Base-by-base conservation (phyloP, 306 rosid species). In the Trifolium fragiferum region DNA sequence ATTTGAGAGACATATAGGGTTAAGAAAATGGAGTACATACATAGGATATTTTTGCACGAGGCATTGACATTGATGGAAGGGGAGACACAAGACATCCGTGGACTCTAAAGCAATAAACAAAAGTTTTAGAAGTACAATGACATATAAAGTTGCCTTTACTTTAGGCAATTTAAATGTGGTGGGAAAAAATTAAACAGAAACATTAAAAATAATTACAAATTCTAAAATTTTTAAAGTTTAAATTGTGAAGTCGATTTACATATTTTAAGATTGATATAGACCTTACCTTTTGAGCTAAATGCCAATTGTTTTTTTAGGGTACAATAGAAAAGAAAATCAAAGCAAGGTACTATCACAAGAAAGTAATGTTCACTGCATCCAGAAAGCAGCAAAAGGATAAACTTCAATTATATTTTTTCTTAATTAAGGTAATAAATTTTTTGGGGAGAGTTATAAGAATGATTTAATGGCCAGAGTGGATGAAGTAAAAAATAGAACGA, bases 11-110 rank as follows among this genome's bases (percentile, higher is more conserved):
- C 6, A 30, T 30, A 30, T 30, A 30, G 33, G 33, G 33, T 4
- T 4, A 30, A 30, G 33, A 30, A 30, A 30, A 30, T 30, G 33
- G 33, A 30, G 33, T 30, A 4, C 32, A 27, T 30, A 0, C 6
- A 30, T 30, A 30, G 4, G 33, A 30, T 30, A 3, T 30, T 30
- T 30, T 30, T 30, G 33, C 33, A 15, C n/a, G 33, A 32, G 43
- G 6, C 43, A 32, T 32, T 30, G 33, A 54, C 35, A 61, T 61
- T 61, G 20, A 32, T 61, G 21, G 33, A 4, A 30, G 6, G 33
- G 40, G 8, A 69, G 58, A 37, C 55, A 75, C 68, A 55, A n/a
- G 83, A 80, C 58, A 15, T 58, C 43, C 81, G 66, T 80, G 86
- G 72, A 68, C 19, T 38, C 68, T 54, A 83, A 71, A 82, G 67